Conservation (phyloP, 768 basidiomycete species). For the Leccinellum albellum region DNA sequence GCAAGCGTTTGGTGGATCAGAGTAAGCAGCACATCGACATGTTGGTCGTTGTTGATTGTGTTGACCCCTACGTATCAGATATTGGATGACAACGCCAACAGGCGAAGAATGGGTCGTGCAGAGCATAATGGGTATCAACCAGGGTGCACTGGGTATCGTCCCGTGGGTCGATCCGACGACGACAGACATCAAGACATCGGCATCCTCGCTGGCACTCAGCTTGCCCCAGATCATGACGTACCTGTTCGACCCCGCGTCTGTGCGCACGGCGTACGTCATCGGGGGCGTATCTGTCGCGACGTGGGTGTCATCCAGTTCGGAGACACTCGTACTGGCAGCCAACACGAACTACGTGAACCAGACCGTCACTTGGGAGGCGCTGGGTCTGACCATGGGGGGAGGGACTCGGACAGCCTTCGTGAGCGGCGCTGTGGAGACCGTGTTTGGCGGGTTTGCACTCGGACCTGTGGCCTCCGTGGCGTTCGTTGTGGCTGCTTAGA, state of each 20-base stretch:
- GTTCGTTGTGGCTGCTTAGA: slow-evolving; percentile 8
- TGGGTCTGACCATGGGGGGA: slow-evolving; percentile 20
- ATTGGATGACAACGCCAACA: slow-evolving; percentile 61
- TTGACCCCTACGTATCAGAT: slow-evolving; percentile 34
- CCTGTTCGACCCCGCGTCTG: slow-evolving; percentile 41
- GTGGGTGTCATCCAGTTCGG: slow-evolving; percentile 38
- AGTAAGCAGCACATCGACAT: slow-evolving; percentile 26
- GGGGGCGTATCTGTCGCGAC: slow-evolving; percentile 46
- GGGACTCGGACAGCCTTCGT: slow-evolving; percentile 2
- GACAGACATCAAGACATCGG: slow-evolving; percentile 48
- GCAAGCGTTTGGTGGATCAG: slow-evolving; percentile 59
- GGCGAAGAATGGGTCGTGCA: slow-evolving; percentile 68
- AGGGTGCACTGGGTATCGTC: slow-evolving; percentile 56
- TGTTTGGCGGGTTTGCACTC: slow-evolving; percentile 12
- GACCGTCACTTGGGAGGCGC: slow-evolving; percentile 31
- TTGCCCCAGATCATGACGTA: slow-evolving; percentile 44
- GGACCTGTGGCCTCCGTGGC: slow-evolving; percentile 26
- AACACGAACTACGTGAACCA: slow-evolving; percentile 46
- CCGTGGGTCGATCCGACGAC: slow-evolving; percentile 52
- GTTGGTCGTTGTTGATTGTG: background rate
- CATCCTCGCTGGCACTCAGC: slow-evolving; percentile 46
- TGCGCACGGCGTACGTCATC: slow-evolving; percentile 37
- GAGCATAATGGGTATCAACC: slow-evolving; percentile 64
- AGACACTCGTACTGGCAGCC: slow-evolving; percentile 47
- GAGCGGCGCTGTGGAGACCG: slow-evolving; percentile 13